Evolutionary conservation across 75 land plant species (phyloP).

Genomic region (Isoetes taiwanensis): DNA sequence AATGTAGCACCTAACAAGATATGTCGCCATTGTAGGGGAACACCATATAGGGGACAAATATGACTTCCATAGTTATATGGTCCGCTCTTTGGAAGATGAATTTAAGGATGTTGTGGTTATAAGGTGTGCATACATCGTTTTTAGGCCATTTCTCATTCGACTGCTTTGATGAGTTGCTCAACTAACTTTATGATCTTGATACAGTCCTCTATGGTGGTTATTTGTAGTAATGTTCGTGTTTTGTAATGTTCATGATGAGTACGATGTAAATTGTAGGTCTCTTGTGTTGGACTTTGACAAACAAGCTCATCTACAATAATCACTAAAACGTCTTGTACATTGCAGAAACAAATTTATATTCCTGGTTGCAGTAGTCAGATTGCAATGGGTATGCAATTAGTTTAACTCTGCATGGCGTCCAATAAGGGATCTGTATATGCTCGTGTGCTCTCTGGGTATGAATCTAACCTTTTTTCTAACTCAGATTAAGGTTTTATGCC

Average conservation of each 20-base stretch:
- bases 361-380: too few relatives aligned
- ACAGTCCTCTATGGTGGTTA: not conserved
- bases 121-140: constrained; percentile 24
- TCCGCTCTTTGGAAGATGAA: constrained; percentile 89
- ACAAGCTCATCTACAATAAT: not conserved
- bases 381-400: too few relatives aligned
- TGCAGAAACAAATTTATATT: constrained; percentile 6
- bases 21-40: too few relatives aligned
- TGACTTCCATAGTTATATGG: constrained; percentile 93
- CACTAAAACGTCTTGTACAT: not conserved
- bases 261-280: not conserved
- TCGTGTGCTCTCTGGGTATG: too few relatives aligned
- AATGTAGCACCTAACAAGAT: too few relatives aligned
- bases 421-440: too few relatives aligned
- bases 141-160: not conserved
- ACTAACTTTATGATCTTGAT: not conserved
- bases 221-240: not conserved
- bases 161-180: not conserved
- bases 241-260: not conserved
- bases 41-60: constrained; percentile 54
- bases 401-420: too few relatives aligned
- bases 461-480: too few relatives aligned
- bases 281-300: not conserved
- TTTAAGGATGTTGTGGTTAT: constrained; percentile 72
- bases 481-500: too few relatives aligned